A percentile compares a stretch with the other conserved stretches of the same genome.
These are phyloP conservation scores for Botrytis deweyae DNA, from an alignment of 2,329 filamentous ascomycete genomes.

Conservation along the genomic window DNA sequence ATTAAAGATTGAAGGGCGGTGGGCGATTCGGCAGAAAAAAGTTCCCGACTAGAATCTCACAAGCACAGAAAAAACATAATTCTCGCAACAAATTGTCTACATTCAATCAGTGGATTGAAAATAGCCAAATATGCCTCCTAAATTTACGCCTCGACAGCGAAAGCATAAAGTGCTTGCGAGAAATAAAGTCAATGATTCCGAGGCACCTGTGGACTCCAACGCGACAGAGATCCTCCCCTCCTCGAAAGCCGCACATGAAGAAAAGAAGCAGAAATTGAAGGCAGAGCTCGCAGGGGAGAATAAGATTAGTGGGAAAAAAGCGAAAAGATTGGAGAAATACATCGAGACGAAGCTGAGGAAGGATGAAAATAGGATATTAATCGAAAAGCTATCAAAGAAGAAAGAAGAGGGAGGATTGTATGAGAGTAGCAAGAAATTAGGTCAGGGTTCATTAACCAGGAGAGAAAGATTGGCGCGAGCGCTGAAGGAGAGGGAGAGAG, in stretches of 20 bases:
- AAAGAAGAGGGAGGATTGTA: conserved; percentile 82
- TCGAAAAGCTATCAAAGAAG: conserved; percentile 76
- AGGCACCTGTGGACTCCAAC: conserved; percentile 52
- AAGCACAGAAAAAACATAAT: not conserved
- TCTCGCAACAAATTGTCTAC: not conserved
- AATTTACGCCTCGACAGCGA: conserved; percentile 63
- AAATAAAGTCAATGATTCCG: conserved; percentile 48
- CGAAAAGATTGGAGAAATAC: conserved; percentile 66
- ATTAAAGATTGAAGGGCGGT: not conserved
- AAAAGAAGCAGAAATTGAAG: conserved; percentile 56
- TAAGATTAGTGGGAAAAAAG: conserved; percentile 64
- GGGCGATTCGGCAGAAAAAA: conserved; percentile 20
- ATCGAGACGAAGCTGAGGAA: conserved; percentile 90
- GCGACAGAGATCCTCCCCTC: conserved; percentile 51
- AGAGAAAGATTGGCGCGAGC: conserved; percentile 65
- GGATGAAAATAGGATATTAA: conserved; percentile 81
- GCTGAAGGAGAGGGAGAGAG: conserved; percentile 49
- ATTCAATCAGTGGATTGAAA: not conserved
- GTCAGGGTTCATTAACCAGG: conserved; percentile 69
- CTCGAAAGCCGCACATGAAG: conserved; percentile 48
- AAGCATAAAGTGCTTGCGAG: conserved; percentile 70
- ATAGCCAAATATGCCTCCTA: conserved; percentile 33
- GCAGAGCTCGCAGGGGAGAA: conserved; percentile 51
- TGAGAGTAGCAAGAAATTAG: conserved; percentile 73
- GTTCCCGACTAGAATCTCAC: conserved; percentile 16